Evolutionary conservation across 2,329 filamentous ascomycete species (phyloP).

Genomic region (Corniculantispora saksenae): DNA sequence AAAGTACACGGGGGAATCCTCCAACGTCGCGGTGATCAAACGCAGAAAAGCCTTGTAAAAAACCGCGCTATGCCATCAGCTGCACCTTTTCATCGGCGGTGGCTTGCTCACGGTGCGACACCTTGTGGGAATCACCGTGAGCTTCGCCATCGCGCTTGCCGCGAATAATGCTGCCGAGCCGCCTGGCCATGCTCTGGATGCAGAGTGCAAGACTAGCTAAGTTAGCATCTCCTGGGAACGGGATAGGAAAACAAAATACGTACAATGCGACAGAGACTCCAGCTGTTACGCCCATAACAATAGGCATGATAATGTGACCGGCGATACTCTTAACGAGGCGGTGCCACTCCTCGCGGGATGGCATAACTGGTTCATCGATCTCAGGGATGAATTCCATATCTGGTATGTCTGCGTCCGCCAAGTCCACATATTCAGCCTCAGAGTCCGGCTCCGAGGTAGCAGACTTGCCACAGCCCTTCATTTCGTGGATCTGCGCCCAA

Average conservation of each 20-base stretch:
- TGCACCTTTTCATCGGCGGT: conserved; percentile 51
- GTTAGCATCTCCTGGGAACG: conserved; percentile 29
- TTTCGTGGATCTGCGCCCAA: conserved; percentile 16
- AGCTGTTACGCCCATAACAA: conserved; percentile 67
- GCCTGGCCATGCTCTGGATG: conserved; percentile 62
- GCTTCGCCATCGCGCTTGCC: conserved; percentile 28
- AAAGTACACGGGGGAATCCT: too few species aligned
- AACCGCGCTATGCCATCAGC: conserved; percentile 45
- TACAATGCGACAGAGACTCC: conserved; percentile 68
- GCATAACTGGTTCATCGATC: neutral
- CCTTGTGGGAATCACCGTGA: conserved; percentile 35
- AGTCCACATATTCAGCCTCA: neutral
- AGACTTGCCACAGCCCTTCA: conserved; percentile 23
- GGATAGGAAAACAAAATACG: conserved; percentile 29
- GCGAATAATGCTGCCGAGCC: conserved; percentile 54
- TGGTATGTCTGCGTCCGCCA: neutral
- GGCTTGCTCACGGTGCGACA: conserved; percentile 38
- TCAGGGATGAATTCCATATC: neutral
- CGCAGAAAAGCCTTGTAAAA: too few species aligned
- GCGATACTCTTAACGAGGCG: conserved; percentile 56
- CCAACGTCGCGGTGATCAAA: too few species aligned
- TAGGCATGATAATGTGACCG: conserved; percentile 65
- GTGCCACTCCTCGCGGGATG: conserved; percentile 15
- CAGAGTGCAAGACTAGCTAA: conserved; percentile 60
- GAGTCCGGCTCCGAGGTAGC: neutral